These are phyloP conservation scores for Malassezia brasiliensis DNA, from an alignment of 1,284 basidiomycete genomes.

Conservation along the genomic window DNA sequence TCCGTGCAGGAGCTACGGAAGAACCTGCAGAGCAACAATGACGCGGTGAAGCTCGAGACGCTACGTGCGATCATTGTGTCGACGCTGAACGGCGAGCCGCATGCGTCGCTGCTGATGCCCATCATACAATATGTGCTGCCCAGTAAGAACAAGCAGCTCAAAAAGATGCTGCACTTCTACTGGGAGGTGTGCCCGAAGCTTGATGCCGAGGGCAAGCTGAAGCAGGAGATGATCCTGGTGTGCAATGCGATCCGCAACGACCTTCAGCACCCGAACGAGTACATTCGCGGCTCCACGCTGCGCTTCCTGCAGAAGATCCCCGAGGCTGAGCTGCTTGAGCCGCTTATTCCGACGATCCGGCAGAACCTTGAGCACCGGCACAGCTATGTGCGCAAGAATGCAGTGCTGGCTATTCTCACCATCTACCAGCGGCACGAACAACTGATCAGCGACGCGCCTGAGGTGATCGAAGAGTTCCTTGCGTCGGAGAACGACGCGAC, in stretches of 20 bases:
- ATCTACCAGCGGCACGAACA: conserved; percentile 76
- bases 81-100: conserved; percentile 85
- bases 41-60: conserved; percentile 94
- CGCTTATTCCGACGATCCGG: conserved; percentile 83
- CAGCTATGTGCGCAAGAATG: conserved; percentile 96
- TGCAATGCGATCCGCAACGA: conserved; percentile 97
- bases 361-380: conserved; percentile 94
- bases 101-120: conserved; percentile 89
- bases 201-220: conserved; percentile 90
- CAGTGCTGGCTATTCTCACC: conserved; percentile 87
- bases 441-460: conserved; percentile 91
- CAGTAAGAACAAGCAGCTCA: conserved; percentile 88
- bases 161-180: conserved; percentile 94
- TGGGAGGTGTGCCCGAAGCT: conserved; percentile 99
- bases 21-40: conserved; percentile 85
- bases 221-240: conserved; percentile 99
- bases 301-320: conserved; percentile 93
- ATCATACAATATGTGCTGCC: conserved; percentile 97
- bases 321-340: conserved; percentile 89
- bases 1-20: conserved; percentile 62
- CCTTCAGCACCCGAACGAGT: conserved; percentile 98
- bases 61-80: conserved; percentile 89
- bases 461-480: conserved; percentile 92
- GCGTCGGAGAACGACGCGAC: conserved; percentile 80
- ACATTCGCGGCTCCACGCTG: conserved; percentile 92